phyloP scores from a whole-genome alignment of 768 basidiomycete species.

The Paxillus rubicundulus region DNA sequence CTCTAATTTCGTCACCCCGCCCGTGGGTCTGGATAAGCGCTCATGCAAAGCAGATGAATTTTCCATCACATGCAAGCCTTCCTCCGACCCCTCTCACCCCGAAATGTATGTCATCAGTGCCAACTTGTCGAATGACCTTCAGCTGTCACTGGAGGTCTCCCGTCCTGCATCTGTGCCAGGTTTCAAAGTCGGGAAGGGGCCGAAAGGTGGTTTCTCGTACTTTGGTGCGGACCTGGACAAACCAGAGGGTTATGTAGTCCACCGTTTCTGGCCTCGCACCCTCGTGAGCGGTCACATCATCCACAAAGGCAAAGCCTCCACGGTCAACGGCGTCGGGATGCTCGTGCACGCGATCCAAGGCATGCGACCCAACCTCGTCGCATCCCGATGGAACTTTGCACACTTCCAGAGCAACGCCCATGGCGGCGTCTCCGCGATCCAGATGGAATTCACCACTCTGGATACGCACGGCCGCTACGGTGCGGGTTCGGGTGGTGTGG shows the following conservation, averaged over 20 bases:
- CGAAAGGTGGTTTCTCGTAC: slow-evolving; percentile 86
- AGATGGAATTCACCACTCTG: slow-evolving; percentile 94
- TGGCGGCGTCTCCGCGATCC: slow-evolving; percentile 78
- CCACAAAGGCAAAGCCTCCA: slow-evolving; percentile 56
- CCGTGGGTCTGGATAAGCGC: slow-evolving; percentile 78
- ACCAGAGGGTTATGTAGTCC: slow-evolving; percentile 82
- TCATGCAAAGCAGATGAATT: slow-evolving; percentile 86
- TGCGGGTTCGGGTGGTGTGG: slow-evolving; percentile 76
- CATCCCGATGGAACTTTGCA: slow-evolving; percentile 92
- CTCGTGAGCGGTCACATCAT: slow-evolving; percentile 65
- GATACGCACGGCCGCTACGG: slow-evolving; percentile 77
- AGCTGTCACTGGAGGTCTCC: slow-evolving; percentile 71
- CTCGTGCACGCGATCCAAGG: slow-evolving; percentile 97
- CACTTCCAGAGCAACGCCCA: slow-evolving; percentile 79
- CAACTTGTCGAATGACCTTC: slow-evolving; percentile 75
- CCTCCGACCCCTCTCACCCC: slow-evolving; percentile 54
- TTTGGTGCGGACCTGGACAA: slow-evolving; percentile 69
- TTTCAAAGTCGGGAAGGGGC: slow-evolving; percentile 88
- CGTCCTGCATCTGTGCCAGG: slow-evolving; percentile 74
- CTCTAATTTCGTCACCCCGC: slow-evolving; percentile 71
- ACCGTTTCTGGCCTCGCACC: slow-evolving; percentile 86
- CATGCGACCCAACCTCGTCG: slow-evolving; percentile 94
- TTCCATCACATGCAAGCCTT: slow-evolving; percentile 63
- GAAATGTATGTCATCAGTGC: slow-evolving; percentile 81
- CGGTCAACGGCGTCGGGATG: slow-evolving; percentile 70